Conservation (phyloP, 768 basidiomycete species). For the Leccinum subtestaceum region DNA sequence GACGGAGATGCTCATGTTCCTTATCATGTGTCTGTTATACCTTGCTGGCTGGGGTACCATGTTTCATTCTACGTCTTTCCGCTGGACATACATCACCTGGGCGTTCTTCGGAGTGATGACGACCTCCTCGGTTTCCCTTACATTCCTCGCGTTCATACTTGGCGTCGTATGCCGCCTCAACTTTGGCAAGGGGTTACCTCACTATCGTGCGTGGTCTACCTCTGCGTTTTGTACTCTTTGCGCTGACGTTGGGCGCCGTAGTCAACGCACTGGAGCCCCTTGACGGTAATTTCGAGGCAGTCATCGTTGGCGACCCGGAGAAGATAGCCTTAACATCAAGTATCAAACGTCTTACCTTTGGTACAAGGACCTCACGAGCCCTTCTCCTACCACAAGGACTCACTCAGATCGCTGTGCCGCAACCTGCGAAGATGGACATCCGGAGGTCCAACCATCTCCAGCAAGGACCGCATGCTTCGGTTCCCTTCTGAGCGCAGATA, state of each 20-base stretch:
- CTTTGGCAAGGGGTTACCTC: constrained; percentile 72
- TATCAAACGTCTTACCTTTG: constrained; percentile 44
- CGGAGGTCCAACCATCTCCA: constrained; percentile 27
- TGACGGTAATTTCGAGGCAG: constrained; percentile 40
- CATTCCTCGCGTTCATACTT: constrained; percentile 52
- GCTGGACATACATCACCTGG: constrained; percentile 75
- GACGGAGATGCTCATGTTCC: constrained; percentile 58
- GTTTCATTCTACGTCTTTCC: constrained; percentile 71
- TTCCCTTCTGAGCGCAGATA: constrained; percentile 28
- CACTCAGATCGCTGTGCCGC: constrained; percentile 25
- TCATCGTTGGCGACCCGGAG: constrained; percentile 38
- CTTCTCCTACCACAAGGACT: constrained; percentile 40
- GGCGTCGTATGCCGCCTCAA: constrained; percentile 69
- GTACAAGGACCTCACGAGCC: constrained; percentile 30
- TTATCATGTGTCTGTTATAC: constrained; percentile 57
- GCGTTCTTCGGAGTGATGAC: constrained; percentile 68
- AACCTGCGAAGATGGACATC: constrained; percentile 10
- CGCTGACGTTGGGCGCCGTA: constrained; percentile 23
- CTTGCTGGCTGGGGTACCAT: constrained; percentile 68
- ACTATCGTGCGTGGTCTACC: constrained; percentile 50
- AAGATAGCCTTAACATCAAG: constrained; percentile 64
- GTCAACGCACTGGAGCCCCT: constrained; percentile 56
- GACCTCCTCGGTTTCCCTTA: constrained; percentile 54
- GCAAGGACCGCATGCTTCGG: constrained; percentile 31
- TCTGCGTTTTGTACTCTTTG: not conserved